Evolutionary conservation across 164 flowering plant genomes (phyloP).

Genomic region (Echeveria elegans): DNA sequence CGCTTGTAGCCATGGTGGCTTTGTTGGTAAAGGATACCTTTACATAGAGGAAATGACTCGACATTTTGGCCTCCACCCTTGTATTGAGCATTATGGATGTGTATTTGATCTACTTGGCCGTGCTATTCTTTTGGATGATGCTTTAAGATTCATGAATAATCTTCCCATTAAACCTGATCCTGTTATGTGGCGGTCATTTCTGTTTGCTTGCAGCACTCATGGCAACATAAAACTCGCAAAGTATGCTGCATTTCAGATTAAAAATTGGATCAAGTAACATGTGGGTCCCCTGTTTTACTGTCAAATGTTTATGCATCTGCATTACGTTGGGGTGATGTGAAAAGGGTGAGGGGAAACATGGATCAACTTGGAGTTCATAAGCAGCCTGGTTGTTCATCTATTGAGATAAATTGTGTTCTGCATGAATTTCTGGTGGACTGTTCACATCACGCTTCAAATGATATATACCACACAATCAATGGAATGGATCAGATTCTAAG

Average conservation of each 20-base stretch:
- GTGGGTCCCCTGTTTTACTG: conserved; percentile 7
- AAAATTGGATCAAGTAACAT: conserved; percentile 2
- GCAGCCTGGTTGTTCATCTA: conserved; percentile 8
- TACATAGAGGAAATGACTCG: conserved; percentile 7
- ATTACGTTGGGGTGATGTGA: conserved; percentile 5
- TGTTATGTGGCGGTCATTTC: conserved; percentile 9
- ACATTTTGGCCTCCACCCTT: background rate
- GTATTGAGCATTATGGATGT: conserved; percentile 10
- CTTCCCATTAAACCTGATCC: conserved; percentile 6
- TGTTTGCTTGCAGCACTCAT: conserved; percentile 11
- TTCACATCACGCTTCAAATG: background rate
- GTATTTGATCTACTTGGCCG: conserved; percentile 5
- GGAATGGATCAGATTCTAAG: conserved; percentile 6
- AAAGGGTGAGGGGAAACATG: conserved; percentile 7
- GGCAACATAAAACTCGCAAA: conserved; percentile 7
- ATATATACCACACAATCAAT: background rate
- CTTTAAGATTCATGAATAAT: background rate
- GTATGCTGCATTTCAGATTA: conserved; percentile 1
- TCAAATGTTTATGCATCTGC: conserved; percentile 9
- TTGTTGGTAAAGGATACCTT: background rate
- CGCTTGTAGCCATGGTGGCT: conserved; percentile 10
- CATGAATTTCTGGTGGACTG: conserved; percentile 8
- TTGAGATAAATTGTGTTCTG: conserved; percentile 6
- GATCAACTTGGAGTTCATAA: conserved; percentile 1
- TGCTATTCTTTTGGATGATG: conserved; percentile 7